Percentiles rank a stretch among this genome's conserved stretches.
Evolutionary conservation across 2,329 filamentous ascomycete species (phyloP).

Genomic region (Fusarium staphyleae): DNA sequence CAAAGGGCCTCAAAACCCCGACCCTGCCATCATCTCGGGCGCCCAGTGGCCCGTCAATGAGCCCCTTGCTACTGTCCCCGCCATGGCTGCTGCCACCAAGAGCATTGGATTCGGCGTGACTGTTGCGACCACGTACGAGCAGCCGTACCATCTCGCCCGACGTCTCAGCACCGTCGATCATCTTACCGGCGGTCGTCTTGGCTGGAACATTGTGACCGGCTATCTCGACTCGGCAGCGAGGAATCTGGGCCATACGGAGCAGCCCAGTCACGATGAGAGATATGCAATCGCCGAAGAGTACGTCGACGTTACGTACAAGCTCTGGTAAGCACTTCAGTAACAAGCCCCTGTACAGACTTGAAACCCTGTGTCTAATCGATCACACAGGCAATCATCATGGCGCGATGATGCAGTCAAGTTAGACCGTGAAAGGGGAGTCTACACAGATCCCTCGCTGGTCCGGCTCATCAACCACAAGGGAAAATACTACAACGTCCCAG

Average conservation of each 20-base stretch:
- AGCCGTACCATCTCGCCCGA: constrained; percentile 71
- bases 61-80: constrained; percentile 65
- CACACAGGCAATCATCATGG: constrained; percentile 57
- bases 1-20: constrained; percentile 58
- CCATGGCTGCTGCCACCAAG: constrained; percentile 72
- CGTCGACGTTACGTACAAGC: constrained; percentile 64
- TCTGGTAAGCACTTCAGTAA: constrained; percentile 60
- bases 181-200: constrained; percentile 64
- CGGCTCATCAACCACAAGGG: constrained; percentile 68
- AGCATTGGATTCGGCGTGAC: constrained; percentile 75
- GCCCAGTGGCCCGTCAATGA: constrained; percentile 78
- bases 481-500: constrained; percentile 65
- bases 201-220: constrained; percentile 66
- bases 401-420: constrained; percentile 65
- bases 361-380: background rate
- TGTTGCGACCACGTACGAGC: constrained; percentile 71
- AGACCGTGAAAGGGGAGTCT: constrained; percentile 61
- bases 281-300: constrained; percentile 69
- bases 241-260: constrained; percentile 65
- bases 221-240: constrained; percentile 72
- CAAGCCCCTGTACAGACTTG: no score
- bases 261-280: constrained; percentile 58
- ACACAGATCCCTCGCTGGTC: constrained; percentile 54
- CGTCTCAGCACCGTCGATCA: constrained; percentile 73
- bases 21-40: constrained; percentile 66